Evolutionary conservation across 176 grass and related monocot genomes (phyloP), one percentile per base, ranked within the genome.

Genomic region (Saccharum spontaneum): DNA sequence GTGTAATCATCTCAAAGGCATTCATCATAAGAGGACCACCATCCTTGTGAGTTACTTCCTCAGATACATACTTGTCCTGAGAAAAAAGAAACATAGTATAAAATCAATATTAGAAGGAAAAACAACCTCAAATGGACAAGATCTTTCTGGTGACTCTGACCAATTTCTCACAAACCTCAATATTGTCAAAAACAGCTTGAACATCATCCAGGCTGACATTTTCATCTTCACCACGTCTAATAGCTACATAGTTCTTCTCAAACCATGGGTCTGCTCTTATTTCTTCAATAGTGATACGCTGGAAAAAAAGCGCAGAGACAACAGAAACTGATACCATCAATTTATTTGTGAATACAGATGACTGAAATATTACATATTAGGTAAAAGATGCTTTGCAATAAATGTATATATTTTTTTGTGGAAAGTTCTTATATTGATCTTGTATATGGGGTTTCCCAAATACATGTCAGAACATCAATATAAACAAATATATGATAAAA

Each of bases 1-100:
- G 76, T 43, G 93, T 92, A 89, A 99, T 99, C 93, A 99, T 96
- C 89, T 99, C 97, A 82, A 99, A 99, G 48, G 97, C 97, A 95
- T 99, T 99, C 97, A 99, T 99, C 81, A 96, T 83, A 76, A 99
- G 88, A 82, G 97, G 97, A 20, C 91, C 91, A 40, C 69, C 87
- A 75, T 94, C 86, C 41, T 82, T 83, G 83, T 30, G 86, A 88
- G 34, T 78, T 33, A 95, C 85, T 78, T 92, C 84, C 80, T 98
- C 93, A 69, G 93, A 86, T 24, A 96, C 97, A 86, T 90, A 95
- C 84, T 89, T 89, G 43, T 96, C 97, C 97, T 99, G 87, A 62
- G 28, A 66, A 83, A 82, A 59, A 82, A 85, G 1, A 81, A 78
- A 85, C 70, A n/a, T 52, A 66, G 24, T 67, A 71, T 81, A 62